Conservation (phyloP, 345 rosid species). For the Eucalyptus regnans region DNA sequence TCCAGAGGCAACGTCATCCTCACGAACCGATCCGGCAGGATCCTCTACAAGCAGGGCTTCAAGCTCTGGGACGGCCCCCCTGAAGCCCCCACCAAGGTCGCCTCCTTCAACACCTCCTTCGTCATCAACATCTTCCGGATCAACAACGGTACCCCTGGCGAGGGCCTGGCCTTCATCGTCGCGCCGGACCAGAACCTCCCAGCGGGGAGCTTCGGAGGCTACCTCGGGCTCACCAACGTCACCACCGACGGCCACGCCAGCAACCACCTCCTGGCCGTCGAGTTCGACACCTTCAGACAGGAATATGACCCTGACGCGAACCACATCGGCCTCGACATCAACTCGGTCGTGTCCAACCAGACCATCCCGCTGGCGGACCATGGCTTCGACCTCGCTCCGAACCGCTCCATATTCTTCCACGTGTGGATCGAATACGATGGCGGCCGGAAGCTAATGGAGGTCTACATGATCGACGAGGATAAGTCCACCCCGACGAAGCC, state of each 20-base stretch:
- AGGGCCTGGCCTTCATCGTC: constrained; percentile 26
- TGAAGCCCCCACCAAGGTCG: background rate
- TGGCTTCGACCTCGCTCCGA: constrained; percentile 23
- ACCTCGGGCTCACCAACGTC: constrained; percentile 23
- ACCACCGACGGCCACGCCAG: constrained; percentile 7
- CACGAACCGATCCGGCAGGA: constrained; percentile 8
- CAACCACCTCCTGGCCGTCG: constrained; percentile 32
- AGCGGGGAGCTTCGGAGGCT: constrained; percentile 10
- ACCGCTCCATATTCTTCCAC: background rate
- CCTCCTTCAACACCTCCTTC: constrained; percentile 26
- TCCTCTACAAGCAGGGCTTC: constrained; percentile 4
- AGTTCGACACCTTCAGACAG: constrained; percentile 46
- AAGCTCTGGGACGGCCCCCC: constrained; percentile 5
- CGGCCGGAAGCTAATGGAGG: constrained; percentile 1
- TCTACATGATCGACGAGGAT: constrained; percentile 24
- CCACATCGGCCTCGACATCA: constrained; percentile 49
- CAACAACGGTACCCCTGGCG: background rate
- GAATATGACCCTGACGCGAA: constrained; percentile 47
- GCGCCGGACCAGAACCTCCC: constrained; percentile 9
- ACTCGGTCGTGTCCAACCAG: constrained; percentile 18
- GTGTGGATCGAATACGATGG: constrained; percentile 52
- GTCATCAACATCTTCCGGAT: constrained; percentile 12
- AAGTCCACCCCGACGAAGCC: background rate
- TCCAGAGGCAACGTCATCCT: constrained; percentile 4
- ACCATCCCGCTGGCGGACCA: constrained; percentile 7